Base-by-base conservation (phyloP, 306 rosid species). In the Citrullus mucosospermus region DNA sequence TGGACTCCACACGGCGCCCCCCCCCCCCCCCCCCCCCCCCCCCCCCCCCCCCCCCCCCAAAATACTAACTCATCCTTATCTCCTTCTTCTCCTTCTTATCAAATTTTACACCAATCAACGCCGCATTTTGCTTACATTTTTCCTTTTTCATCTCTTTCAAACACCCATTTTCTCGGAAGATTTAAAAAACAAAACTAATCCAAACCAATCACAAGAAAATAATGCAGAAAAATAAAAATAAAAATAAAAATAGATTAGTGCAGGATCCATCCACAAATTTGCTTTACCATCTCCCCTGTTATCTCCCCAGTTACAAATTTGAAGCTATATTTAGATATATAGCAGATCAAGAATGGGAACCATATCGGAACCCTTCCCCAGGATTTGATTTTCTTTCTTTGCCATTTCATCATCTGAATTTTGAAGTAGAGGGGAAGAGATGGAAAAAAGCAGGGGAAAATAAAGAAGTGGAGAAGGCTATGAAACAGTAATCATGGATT, bases 1-100 rank as follows among this genome's bases (percentile, higher is more conserved):
- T 87, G 88, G 85, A 80, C 81, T 56, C 86, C 86, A 79, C 81
- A 78, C 14, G 10, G 78, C 91, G 55, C 71, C 28, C 28, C 28
- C 28, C 28, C 68, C 82, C 90, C 68, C 83, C 46, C n/a, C n/a
- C n/a, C n/a, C n/a, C n/a, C n/a, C n/a, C n/a, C 71, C 28, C 28
- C 28, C 28, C 28, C 68, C 82, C 90, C 68, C 83, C 46, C n/a
- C n/a, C n/a, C n/a, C n/a, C n/a, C n/a, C n/a, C n/a, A 14, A 6
- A 32, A 62, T 7, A 32, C 16, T 6, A 59, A 56, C 82, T 80
- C 86, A 76, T 56, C 84, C 91, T 86, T 86, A 88, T 88, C 90
- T 78, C 86, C 78, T 82, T 59, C 93, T 82, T 58, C 87, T 34
- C 1, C n/a, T 9, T 54, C 73, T 68, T 32, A 8, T 6, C 69